Evolutionary conservation across 1,139 yeast genomes (phyloP).

Genomic region (Geotrichum australiense): DNA sequence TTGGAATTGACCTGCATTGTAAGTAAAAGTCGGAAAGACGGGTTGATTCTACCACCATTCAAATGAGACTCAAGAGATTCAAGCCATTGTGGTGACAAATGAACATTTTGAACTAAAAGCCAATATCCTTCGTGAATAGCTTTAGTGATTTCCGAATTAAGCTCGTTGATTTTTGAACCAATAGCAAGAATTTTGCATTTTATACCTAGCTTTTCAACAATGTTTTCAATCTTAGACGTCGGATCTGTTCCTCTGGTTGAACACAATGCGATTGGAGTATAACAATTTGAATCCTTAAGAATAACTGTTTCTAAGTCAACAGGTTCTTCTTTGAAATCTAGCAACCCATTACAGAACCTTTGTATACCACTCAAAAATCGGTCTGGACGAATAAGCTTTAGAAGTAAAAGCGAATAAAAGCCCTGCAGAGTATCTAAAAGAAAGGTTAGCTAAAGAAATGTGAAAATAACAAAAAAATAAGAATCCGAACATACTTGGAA

Average conservation of each 20-base stretch:
- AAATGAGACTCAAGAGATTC: conserved; percentile 45
- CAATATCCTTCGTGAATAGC: conserved; percentile 49
- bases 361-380: conserved; percentile 21
- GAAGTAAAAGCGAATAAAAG: conserved; percentile 20
- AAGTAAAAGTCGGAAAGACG: conserved; percentile 48
- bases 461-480: neutral
- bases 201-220: conserved; percentile 34
- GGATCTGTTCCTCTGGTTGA: conserved; percentile 65
- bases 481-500: conserved; percentile 7
- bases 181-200: conserved; percentile 49
- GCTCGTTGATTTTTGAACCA: conserved; percentile 68
- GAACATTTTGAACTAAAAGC: conserved; percentile 74
- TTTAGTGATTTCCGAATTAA: conserved; percentile 47
- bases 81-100: conserved; percentile 62
- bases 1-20: conserved; percentile 48
- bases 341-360: conserved; percentile 15
- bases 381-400: conserved; percentile 25
- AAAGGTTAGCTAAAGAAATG: conserved; percentile 2
- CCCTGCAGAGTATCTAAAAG: conserved; percentile 21
- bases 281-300: conserved; percentile 21
- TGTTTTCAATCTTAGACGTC: conserved; percentile 44
- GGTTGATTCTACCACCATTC: conserved; percentile 28
- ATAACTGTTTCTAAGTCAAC: conserved; percentile 18
- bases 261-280: conserved; percentile 46
- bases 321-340: neutral